These are phyloP conservation scores for Leccinum boreale DNA, from an alignment of 768 basidiomycete species.

Conservation along the genomic window DNA sequence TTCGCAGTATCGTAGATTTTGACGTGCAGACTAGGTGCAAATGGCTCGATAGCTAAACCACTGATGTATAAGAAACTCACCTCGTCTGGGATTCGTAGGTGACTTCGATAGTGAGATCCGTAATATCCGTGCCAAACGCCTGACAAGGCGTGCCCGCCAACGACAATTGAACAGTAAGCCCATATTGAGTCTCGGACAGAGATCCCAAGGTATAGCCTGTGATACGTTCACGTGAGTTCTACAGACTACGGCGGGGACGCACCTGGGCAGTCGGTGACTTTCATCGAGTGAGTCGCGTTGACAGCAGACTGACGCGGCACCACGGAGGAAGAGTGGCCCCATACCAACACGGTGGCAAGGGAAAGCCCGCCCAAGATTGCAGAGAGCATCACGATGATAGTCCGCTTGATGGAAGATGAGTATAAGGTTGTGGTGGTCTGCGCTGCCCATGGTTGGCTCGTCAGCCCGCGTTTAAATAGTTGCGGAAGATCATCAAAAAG, in stretches of 20 bases:
- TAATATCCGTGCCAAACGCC: conserved; percentile 60
- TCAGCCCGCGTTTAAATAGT: too few relatives aligned
- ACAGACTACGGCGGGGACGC: not conserved
- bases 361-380: conserved; percentile 8
- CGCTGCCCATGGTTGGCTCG: too few relatives aligned
- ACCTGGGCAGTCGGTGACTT: conserved; percentile 34
- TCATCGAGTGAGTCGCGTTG: conserved; percentile 20
- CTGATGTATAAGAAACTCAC: conserved; percentile 26
- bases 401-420: not conserved
- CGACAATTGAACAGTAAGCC: conserved; percentile 52
- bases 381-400: not conserved
- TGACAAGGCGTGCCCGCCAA: conserved; percentile 59
- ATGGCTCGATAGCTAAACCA: not conserved
- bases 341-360: conserved; percentile 1
- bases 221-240: not conserved
- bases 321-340: conserved; percentile 6
- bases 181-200: conserved; percentile 41
- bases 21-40: conserved; percentile 52
- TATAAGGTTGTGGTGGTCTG: not conserved
- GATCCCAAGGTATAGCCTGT: conserved; percentile 54
- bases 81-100: conserved; percentile 58
- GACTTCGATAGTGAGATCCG: conserved; percentile 59
- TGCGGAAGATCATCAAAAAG: too few relatives aligned
- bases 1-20: conserved; percentile 61
- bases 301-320: conserved; percentile 3